Evolutionary conservation across 2,329 filamentous ascomycete genomes (phyloP), one percentile per base, ranked within the genome.

Genomic region (Calonectria ilicicola): DNA sequence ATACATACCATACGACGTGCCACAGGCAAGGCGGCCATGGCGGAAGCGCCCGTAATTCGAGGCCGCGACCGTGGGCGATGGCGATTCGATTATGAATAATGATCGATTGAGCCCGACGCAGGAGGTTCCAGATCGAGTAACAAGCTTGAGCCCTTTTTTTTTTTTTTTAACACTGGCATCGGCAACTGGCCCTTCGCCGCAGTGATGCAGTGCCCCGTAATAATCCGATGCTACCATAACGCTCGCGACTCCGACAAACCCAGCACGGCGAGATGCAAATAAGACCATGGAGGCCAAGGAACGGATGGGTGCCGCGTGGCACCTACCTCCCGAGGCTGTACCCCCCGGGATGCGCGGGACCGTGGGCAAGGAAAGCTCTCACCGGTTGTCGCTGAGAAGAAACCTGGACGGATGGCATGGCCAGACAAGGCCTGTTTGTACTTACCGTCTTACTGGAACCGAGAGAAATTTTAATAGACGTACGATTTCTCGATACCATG

Each of bases 391-490:
- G 53, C 53, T 58, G 53, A 26, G 38, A 14, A 21, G n/a, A 58
- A 58, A 40, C 53, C 32, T 58, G 53, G 53, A 15, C 53, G 15
- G 19, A 23, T n/a, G 9, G 29, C 29, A 23, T 21, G 19, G 32
- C 29, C 53, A 58, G 23, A 58, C 35, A 40, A 40, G 53, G 53
- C 53, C 38, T 23, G 32, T 38, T 21, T 32, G 23, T 19, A 58
- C 12, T 58, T 63, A 63, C 58, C 58, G 26, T 26, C 58, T 63
- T 63, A n/a, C 35, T 44, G 58, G 58, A 44, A 63, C 38, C 58
- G 58, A 63, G 58, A 14, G 40, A 42, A 44, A 63, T 58, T 58
- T 58, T 21, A 38, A 35, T 15, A 27, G 23, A 63, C 58, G 58
- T 63, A 63, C 58, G 58, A 63, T 63, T 58, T 63, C 35, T 62